Conservation (phyloP, 1,284 basidiomycete species). For the Tranzscheliella williamsii region DNA sequence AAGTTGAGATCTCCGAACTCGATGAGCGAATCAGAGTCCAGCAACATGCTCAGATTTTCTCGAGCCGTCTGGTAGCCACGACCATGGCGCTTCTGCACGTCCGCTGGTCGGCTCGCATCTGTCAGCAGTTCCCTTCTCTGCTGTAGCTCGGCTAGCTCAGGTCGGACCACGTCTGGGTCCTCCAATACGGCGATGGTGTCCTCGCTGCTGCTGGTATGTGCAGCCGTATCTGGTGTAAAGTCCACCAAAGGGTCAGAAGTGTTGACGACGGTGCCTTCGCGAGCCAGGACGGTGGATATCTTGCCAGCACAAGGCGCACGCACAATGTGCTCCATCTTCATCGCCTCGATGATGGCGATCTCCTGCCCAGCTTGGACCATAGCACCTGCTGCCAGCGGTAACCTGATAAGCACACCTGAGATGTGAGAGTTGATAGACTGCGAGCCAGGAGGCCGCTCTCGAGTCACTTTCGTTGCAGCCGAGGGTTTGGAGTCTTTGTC, state of each 20-base stretch:
- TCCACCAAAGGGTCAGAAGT: conserved; percentile 11
- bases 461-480: background rate
- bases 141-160: conserved; percentile 20
- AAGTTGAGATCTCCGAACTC: conserved; percentile 40
- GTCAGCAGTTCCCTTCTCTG: conserved; percentile 2
- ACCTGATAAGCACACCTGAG: conserved; percentile 14
- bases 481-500: background rate
- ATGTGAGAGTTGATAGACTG: conserved; percentile 12
- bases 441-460: conserved; percentile 3
- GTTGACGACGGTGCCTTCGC: conserved; percentile 22
- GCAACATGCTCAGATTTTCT: conserved; percentile 33
- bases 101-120: conserved; percentile 8
- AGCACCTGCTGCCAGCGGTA: conserved; percentile 47
- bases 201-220: background rate
- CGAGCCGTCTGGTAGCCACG: conserved; percentile 35
- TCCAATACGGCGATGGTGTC: background rate
- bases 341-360: conserved; percentile 70
- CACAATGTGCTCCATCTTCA: conserved; percentile 69
- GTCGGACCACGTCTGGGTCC: conserved; percentile 12
- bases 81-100: conserved; percentile 27
- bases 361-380: conserved; percentile 65
- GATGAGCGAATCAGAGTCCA: conserved; percentile 27
- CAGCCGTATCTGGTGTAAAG: conserved; percentile 1
- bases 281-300: conserved; percentile 5
- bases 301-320: conserved; percentile 3